phyloP scores from a whole-genome alignment of 345 rosid species.

The Clarkia xantiana region DNA sequence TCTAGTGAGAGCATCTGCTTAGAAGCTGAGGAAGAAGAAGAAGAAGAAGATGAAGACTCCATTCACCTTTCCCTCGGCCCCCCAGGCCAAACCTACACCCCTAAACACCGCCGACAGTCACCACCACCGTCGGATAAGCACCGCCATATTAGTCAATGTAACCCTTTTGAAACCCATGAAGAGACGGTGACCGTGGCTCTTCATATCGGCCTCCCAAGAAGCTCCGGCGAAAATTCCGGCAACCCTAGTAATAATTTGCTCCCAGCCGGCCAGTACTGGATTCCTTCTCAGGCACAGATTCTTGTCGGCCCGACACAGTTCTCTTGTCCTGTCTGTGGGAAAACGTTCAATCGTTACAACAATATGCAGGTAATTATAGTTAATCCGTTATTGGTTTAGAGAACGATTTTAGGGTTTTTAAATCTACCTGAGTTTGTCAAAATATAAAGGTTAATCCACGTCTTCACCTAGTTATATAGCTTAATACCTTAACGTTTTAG shows the following conservation, averaged over 20 bases:
- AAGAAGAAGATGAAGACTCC: slow-evolving; percentile 42
- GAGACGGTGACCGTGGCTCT: slow-evolving; percentile 61
- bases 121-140: slow-evolving; percentile 1
- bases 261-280: slow-evolving; percentile 60
- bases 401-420: neutral
- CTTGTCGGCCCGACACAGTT: slow-evolving; percentile 92
- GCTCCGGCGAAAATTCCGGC: slow-evolving; percentile 9
- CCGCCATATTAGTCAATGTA: neutral
- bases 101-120: neutral
- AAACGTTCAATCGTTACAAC: slow-evolving; percentile 77
- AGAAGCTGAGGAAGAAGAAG: slow-evolving; percentile 28
- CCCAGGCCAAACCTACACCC: slow-evolving; percentile 39
- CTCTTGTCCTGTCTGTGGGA: slow-evolving; percentile 79
- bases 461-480: too few relatives aligned
- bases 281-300: slow-evolving; percentile 75
- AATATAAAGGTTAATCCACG: too few relatives aligned
- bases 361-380: slow-evolving; percentile 63
- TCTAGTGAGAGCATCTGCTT: slow-evolving; percentile 23
- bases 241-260: neutral
- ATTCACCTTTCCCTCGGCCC: slow-evolving; percentile 66
- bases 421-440: neutral
- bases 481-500: too few relatives aligned
- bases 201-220: slow-evolving; percentile 45
- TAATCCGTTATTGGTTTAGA: too few relatives aligned
- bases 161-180: slow-evolving; percentile 14